phyloP scores from a whole-genome alignment of 2,329 filamentous ascomycete species.

The Gremmenia infestans region DNA sequence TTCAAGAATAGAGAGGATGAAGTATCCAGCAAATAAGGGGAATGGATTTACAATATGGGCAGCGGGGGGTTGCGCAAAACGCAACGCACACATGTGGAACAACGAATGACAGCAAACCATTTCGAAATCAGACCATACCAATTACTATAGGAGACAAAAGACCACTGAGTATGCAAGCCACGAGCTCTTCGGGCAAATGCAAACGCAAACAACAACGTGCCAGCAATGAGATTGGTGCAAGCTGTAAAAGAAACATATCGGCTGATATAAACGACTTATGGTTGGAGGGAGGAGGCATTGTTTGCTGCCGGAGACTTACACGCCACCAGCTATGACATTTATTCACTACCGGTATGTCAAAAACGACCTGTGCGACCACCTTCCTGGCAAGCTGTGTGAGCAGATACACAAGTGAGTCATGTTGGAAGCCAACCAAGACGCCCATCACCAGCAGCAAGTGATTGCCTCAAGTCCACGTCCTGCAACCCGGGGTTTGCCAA shows the following conservation, averaged over 20 bases:
- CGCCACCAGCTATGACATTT: neutral
- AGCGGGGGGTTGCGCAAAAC: neutral
- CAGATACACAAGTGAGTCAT: neutral
- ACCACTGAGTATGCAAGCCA: neutral
- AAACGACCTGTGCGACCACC: neutral
- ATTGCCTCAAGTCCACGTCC: neutral
- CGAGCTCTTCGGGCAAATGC: neutral
- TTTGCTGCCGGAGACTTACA: conserved; percentile 6
- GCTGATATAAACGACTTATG: neutral
- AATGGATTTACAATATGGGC: neutral
- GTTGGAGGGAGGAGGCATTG: neutral
- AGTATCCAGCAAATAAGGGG: neutral
- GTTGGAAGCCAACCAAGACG: neutral
- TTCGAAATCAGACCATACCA: neutral
- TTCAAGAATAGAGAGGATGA: neutral
- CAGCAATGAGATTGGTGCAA: neutral
- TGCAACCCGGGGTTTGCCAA: neutral
- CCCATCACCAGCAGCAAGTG: neutral
- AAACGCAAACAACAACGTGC: neutral
- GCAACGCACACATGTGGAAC: neutral
- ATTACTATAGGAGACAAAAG: neutral
- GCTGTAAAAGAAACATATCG: neutral
- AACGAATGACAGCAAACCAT: neutral
- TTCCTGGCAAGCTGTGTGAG: neutral
- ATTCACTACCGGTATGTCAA: neutral